These are phyloP conservation scores for Dactylellina haptotyla DNA, from an alignment of 2,329 filamentous ascomycete species.

Conservation along the genomic window DNA sequence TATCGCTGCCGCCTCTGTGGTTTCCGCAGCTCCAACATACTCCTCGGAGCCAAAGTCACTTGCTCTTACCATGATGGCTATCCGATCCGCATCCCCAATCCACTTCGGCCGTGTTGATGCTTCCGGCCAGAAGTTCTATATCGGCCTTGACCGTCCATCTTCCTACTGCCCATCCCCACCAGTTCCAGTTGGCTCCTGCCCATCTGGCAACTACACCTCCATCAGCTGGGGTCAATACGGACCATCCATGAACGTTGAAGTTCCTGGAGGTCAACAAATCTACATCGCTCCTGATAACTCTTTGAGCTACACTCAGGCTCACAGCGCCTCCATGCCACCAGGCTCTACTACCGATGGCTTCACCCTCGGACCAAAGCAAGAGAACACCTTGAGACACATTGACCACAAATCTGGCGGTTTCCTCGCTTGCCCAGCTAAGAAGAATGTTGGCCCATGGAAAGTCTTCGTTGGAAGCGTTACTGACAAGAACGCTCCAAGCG, in stretches of 20 bases:
- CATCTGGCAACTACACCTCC: conserved; percentile 41
- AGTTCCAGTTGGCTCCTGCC: conserved; percentile 24
- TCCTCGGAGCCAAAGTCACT: conserved; percentile 3
- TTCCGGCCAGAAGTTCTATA: conserved; percentile 65
- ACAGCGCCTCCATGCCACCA: conserved; percentile 67
- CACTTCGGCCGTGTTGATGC: conserved; percentile 66
- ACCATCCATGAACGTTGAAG: conserved; percentile 39
- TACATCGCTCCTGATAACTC: conserved; percentile 69
- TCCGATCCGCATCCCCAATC: conserved; percentile 65
- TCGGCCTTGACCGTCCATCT: conserved; percentile 63
- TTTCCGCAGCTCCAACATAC: conserved; percentile 32
- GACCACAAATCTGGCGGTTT: conserved; percentile 32
- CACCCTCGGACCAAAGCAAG: conserved; percentile 52
- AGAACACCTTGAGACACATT: conserved; percentile 40
- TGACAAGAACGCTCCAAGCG: conserved; percentile 34
- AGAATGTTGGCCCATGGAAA: conserved; percentile 38
- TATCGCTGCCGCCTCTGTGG: conserved; percentile 35
- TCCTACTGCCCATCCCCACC: conserved; percentile 66
- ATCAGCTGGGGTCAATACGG: conserved; percentile 9
- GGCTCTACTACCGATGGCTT: conserved; percentile 68
- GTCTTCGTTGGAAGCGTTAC: conserved; percentile 44
- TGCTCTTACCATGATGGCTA: conserved; percentile 44
- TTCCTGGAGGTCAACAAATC: conserved; percentile 71
- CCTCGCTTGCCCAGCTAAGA: conserved; percentile 36
- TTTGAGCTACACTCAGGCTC: conserved; percentile 69